Percentiles rank a stretch among this genome's conserved stretches.
These are phyloP conservation scores for Mortierella claussenii DNA, from an alignment of 192 early-diverging fungal species.

Conservation along the genomic window DNA sequence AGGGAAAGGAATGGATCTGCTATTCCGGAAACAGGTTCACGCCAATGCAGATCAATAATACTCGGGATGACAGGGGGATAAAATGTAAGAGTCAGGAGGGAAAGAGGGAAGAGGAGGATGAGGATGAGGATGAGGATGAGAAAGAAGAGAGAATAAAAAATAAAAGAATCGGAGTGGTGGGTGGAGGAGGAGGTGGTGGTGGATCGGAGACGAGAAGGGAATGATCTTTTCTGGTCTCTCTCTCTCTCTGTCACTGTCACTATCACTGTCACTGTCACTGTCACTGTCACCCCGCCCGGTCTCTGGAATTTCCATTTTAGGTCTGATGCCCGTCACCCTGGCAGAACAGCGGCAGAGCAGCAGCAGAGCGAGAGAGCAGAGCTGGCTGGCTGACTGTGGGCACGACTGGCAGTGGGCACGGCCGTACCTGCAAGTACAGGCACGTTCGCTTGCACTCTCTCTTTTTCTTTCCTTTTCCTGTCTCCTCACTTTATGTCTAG, in stretches of 20 bases:
- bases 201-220: neutral
- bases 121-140: neutral
- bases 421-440: too few species aligned
- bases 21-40: neutral
- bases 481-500: neutral
- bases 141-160: slow-evolving; percentile 3
- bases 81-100: neutral
- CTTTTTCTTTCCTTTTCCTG: neutral
- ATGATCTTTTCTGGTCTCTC: neutral
- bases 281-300: too few species aligned
- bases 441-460: neutral
- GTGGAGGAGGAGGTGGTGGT: too few species aligned
- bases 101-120: neutral
- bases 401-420: too few species aligned
- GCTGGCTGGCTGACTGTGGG: too few species aligned
- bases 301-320: too few species aligned
- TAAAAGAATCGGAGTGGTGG: neutral
- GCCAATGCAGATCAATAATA: neutral
- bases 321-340: too few species aligned
- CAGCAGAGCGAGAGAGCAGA: too few species aligned
- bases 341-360: too few species aligned
- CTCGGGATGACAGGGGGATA: neutral
- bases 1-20: too few species aligned
- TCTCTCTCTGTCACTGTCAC: neutral
- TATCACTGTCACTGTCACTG: too few species aligned